Percentiles rank a stretch among this genome's conserved stretches.
Conservation (phyloP, 2,329 filamentous ascomycete genomes). For the Pleomassaria siparia region DNA sequence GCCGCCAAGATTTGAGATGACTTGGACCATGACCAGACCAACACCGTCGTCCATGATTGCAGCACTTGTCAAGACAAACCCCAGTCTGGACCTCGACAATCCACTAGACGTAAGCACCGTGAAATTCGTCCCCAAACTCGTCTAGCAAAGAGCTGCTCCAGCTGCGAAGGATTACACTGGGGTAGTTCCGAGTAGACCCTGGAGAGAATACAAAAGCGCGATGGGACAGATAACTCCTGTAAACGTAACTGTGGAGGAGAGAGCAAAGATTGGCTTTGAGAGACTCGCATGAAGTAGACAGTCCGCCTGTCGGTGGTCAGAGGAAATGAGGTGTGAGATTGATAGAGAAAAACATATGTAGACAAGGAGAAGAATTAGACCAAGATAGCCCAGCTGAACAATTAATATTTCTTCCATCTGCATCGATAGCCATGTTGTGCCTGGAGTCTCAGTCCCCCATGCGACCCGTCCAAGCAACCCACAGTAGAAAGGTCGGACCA, state of each 20-base stretch:
- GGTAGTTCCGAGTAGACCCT: constrained; percentile 52
- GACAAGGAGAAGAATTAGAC: constrained; percentile 69
- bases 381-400: constrained; percentile 70
- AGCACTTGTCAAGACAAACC: constrained; percentile 66
- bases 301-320: constrained; percentile 51
- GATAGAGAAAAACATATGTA: constrained; percentile 59
- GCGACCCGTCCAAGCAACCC: constrained; percentile 72
- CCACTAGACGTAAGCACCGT: constrained; percentile 64
- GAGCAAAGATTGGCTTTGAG: constrained; percentile 61
- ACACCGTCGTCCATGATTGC: constrained; percentile 84
- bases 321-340: background rate
- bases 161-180: constrained; percentile 68
- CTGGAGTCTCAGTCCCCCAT: constrained; percentile 69
- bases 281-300: constrained; percentile 56
- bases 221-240: constrained; percentile 68
- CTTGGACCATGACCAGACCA: constrained; percentile 74
- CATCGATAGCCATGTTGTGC: constrained; percentile 59
- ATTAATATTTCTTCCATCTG: constrained; percentile 58
- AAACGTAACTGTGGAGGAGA: constrained; percentile 64
- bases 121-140: constrained; percentile 72
- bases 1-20: constrained; percentile 67
- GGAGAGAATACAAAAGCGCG: constrained; percentile 64
- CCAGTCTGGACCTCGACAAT: constrained; percentile 58
- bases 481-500: constrained; percentile 66
- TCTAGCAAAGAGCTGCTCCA: constrained; percentile 73